Conservation (phyloP, 1,284 basidiomycete species). For the Trametes versicolor region DNA sequence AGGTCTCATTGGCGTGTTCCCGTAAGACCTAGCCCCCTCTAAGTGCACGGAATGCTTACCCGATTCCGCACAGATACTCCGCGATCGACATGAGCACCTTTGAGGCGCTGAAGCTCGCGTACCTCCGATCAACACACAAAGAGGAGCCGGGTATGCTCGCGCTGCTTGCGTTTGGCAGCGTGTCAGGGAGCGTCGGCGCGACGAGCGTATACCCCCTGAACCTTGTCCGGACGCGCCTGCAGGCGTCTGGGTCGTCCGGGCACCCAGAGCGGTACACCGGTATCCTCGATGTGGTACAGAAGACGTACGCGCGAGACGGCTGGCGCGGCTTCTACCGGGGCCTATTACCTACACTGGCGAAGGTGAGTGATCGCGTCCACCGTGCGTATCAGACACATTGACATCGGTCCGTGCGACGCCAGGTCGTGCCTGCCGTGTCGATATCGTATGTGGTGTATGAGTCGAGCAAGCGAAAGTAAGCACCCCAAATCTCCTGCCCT, state of each 20-base stretch:
- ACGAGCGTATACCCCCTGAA: constrained; percentile 94
- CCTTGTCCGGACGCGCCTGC: constrained; percentile 92
- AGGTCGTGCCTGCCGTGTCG: constrained; percentile 94
- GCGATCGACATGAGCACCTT: constrained; percentile 97
- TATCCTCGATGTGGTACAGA: constrained; percentile 85
- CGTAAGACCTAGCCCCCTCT: constrained; percentile 57
- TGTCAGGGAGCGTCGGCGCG: constrained; percentile 92
- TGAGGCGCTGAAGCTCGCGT: constrained; percentile 89
- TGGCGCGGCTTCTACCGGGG: constrained; percentile 97
- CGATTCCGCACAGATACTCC: constrained; percentile 63
- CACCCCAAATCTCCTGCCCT: constrained; percentile 21
- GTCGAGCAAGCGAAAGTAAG: constrained; percentile 79
- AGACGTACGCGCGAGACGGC: constrained; percentile 89
- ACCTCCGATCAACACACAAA: constrained; percentile 80
- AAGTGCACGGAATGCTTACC: constrained; percentile 24
- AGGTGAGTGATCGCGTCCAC: constrained; percentile 56
- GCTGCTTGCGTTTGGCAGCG: constrained; percentile 86
- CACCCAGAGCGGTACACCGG: constrained; percentile 92
- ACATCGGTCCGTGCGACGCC: constrained; percentile 8
- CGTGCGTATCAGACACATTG: constrained; percentile 29
- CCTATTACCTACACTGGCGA: constrained; percentile 89
- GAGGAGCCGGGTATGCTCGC: constrained; percentile 89
- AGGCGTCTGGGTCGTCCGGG: constrained; percentile 94
- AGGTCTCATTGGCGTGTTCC: constrained; percentile 90
- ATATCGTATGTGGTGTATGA: constrained; percentile 95